Percentiles rank a stretch among this genome's conserved stretches.
phyloP scores from a whole-genome alignment of 2,329 filamentous ascomycete species.

The Fusarium sp. region DNA sequence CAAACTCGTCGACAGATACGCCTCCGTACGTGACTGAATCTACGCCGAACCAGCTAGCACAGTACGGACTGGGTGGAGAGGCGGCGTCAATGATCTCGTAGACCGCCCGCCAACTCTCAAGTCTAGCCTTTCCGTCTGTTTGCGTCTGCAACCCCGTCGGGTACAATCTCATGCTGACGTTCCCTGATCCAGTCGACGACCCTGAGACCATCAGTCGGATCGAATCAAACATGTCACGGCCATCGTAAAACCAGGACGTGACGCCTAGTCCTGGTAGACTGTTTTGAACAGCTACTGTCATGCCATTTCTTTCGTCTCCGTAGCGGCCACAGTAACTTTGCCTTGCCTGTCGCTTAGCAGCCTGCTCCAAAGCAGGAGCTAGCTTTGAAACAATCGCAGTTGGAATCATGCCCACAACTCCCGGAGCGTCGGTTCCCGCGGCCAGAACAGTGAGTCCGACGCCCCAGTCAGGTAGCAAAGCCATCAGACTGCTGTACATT shows the following conservation, averaged over 20 bases:
- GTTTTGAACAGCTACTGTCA: background rate
- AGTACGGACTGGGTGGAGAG: background rate
- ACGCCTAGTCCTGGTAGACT: background rate
- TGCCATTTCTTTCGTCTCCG: background rate
- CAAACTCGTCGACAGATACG: background rate
- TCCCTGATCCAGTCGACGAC: background rate
- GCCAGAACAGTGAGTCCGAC: background rate
- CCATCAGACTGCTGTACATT: background rate
- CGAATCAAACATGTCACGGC: background rate
- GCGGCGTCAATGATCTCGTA: background rate
- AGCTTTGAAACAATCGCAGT: background rate
- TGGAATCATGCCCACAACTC: background rate
- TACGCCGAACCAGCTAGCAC: background rate
- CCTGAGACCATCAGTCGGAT: background rate
- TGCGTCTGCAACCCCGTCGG: background rate
- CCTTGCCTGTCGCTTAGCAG: background rate
- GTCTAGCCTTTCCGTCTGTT: background rate
- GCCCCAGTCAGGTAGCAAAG: background rate
- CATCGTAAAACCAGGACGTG: background rate
- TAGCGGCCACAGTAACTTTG: background rate
- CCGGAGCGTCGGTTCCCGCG: background rate
- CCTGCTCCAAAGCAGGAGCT: background rate
- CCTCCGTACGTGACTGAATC: background rate
- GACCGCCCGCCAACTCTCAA: background rate
- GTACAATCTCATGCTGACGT: background rate